These are phyloP conservation scores for Pythium aphanidermatum DNA, from an alignment of 352 stramenopile species.

Conservation along the genomic window DNA sequence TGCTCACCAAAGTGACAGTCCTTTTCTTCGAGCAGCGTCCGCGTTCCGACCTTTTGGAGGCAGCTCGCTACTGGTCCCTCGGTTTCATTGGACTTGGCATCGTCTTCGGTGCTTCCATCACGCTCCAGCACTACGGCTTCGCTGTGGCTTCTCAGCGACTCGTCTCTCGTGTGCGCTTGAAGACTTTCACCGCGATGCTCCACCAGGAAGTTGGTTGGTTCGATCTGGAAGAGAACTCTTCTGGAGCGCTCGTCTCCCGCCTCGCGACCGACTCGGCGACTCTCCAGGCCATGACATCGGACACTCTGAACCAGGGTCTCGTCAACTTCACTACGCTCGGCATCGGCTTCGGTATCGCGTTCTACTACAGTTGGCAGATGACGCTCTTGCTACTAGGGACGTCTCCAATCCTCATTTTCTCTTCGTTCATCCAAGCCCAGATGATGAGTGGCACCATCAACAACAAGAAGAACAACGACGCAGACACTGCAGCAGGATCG, in stretches of 20 bases:
- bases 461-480: constrained; percentile 13
- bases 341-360: constrained; percentile 28
- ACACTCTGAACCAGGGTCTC: constrained; percentile 29
- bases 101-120: constrained; percentile 14
- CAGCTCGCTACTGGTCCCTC: constrained; percentile 13
- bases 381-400: constrained; percentile 12
- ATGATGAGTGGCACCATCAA: neutral
- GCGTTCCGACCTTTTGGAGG: constrained; percentile 11
- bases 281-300: constrained; percentile 44
- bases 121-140: constrained; percentile 25
- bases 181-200: constrained; percentile 31
- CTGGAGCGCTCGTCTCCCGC: constrained; percentile 34
- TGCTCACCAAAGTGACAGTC: constrained; percentile 21
- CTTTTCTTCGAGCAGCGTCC: constrained; percentile 18
- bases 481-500: constrained; percentile 12
- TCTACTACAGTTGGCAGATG: constrained; percentile 29
- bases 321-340: constrained; percentile 22
- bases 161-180: constrained; percentile 20
- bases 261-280: constrained; percentile 48
- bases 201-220: constrained; percentile 56
- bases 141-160: constrained; percentile 25
- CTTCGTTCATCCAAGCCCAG: neutral
- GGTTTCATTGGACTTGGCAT: constrained; percentile 23
- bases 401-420: neutral
- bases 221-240: constrained; percentile 39